Conservation (phyloP, 352 stramenopile genomes). For the Globisporangium paddicum region DNA sequence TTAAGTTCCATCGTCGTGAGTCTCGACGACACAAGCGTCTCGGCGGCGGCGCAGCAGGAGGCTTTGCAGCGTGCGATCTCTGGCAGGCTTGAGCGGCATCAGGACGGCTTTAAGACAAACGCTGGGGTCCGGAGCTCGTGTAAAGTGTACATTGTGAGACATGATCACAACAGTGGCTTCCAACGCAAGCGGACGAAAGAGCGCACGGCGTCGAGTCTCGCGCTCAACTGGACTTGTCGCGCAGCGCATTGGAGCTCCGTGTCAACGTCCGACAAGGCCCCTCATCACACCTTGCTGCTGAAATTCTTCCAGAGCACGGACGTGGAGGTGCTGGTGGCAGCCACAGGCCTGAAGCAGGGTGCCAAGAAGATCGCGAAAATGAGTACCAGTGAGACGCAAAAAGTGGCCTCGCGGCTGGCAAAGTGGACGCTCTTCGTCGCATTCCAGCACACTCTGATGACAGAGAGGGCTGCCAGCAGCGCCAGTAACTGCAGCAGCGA, state of each 20-base stretch:
- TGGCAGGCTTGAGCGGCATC: constrained; percentile 16
- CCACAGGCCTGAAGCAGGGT: constrained; percentile 63
- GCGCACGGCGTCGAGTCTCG: constrained; percentile 33
- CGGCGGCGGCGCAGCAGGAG: constrained; percentile 28
- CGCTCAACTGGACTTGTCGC: constrained; percentile 47
- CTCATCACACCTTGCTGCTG: background rate
- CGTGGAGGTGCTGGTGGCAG: constrained; percentile 52
- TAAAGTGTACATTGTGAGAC: constrained; percentile 1
- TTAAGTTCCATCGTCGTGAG: constrained; percentile 47
- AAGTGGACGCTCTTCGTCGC: constrained; percentile 56
- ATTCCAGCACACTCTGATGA: constrained; percentile 25
- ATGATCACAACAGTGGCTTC: constrained; percentile 5
- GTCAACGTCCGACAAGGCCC: background rate
- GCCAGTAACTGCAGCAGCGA: background rate
- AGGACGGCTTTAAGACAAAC: too few species aligned
- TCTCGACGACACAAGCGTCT: constrained; percentile 30
- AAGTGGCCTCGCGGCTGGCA: constrained; percentile 52
- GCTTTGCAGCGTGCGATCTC: constrained; percentile 47
- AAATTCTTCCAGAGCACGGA: constrained; percentile 40
- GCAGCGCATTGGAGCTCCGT: constrained; percentile 34
- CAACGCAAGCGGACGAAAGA: constrained; percentile 4
- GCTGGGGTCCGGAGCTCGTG: background rate
- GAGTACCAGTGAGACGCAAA: constrained; percentile 32
- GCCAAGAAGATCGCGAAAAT: constrained; percentile 64
- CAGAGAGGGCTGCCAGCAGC: background rate